Conservation (phyloP, 1,139 yeast genomes). For the Pichia sp. region DNA sequence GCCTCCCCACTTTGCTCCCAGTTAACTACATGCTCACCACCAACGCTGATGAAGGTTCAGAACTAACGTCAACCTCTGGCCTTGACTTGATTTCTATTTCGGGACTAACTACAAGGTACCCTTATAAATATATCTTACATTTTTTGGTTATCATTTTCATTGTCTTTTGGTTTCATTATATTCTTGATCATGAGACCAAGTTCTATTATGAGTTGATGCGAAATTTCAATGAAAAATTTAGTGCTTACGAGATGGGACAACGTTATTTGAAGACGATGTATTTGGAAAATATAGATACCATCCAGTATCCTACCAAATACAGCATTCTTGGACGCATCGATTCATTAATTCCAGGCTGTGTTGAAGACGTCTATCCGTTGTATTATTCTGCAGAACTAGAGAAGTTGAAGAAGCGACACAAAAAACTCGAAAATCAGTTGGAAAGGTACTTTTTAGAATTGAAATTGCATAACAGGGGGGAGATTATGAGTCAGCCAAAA, state of each 20-base stretch:
- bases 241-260: constrained; percentile 9
- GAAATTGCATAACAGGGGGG: constrained; percentile 20
- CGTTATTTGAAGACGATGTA: constrained; percentile 35
- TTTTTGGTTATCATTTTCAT: constrained; percentile 46
- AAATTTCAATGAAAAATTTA: constrained; percentile 26
- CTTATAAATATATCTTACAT: constrained; percentile 43
- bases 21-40: constrained; percentile 32
- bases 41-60: background rate
- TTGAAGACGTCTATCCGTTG: constrained; percentile 44
- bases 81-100: constrained; percentile 57
- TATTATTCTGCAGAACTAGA: constrained; percentile 36
- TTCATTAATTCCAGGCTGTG: constrained; percentile 36
- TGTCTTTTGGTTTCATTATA: constrained; percentile 45
- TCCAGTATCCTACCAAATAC: constrained; percentile 28
- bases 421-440: constrained; percentile 31
- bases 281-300: constrained; percentile 41
- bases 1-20: constrained; percentile 39
- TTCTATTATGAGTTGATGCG: constrained; percentile 41
- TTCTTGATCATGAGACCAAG: constrained; percentile 44
- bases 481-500: constrained; percentile 1
- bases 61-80: constrained; percentile 27
- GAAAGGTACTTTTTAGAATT: constrained; percentile 33
- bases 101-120: constrained; percentile 45
- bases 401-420: constrained; percentile 28
- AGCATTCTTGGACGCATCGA: constrained; percentile 28